Conservation (phyloP, 768 basidiomycete genomes). For the Neoboletus brunneissimus region DNA sequence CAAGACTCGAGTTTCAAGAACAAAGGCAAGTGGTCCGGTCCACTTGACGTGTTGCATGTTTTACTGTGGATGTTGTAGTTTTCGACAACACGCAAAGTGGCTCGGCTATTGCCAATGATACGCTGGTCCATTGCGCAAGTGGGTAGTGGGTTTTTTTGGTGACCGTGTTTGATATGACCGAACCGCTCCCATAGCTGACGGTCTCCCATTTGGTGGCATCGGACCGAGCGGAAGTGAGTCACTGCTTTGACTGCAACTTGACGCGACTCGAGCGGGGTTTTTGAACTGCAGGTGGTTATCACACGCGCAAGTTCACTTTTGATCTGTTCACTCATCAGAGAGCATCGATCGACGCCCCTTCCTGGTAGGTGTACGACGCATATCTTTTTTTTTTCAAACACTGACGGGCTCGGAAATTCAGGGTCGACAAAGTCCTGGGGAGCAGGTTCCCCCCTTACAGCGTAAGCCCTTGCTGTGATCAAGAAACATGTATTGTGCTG, state of each 20-base stretch:
- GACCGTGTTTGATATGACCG: background rate
- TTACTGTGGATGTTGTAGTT: slow-evolving; percentile 39
- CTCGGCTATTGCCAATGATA: slow-evolving; percentile 66
- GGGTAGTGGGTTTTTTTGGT: slow-evolving; percentile 11
- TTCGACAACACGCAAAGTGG: slow-evolving; percentile 72
- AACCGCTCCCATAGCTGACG: slow-evolving; percentile 40
- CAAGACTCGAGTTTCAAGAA: slow-evolving; percentile 54
- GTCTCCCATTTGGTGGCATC: slow-evolving; percentile 72
- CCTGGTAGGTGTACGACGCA: slow-evolving; percentile 24
- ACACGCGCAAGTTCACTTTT: slow-evolving; percentile 73
- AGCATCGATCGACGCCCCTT: slow-evolving; percentile 45
- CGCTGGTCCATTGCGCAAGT: slow-evolving; percentile 59
- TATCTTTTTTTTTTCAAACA: no score
- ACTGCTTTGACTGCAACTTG: background rate
- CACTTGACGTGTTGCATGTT: background rate
- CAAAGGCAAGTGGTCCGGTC: slow-evolving; percentile 44
- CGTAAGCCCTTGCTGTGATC: slow-evolving; percentile 8
- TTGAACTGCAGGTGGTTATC: slow-evolving; percentile 51
- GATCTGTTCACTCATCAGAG: slow-evolving; percentile 78
- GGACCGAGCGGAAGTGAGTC: slow-evolving; percentile 70
- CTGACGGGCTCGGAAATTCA: slow-evolving; percentile 7
- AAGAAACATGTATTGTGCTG: background rate
- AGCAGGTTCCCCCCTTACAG: slow-evolving; percentile 30
- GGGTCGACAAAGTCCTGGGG: slow-evolving; percentile 27
- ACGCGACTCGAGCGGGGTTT: background rate